Percentiles rank a stretch among this genome's conserved stretches.
phyloP scores from a whole-genome alignment of 1,139 yeast genomes.

The Wickerhamomyces sp. region DNA sequence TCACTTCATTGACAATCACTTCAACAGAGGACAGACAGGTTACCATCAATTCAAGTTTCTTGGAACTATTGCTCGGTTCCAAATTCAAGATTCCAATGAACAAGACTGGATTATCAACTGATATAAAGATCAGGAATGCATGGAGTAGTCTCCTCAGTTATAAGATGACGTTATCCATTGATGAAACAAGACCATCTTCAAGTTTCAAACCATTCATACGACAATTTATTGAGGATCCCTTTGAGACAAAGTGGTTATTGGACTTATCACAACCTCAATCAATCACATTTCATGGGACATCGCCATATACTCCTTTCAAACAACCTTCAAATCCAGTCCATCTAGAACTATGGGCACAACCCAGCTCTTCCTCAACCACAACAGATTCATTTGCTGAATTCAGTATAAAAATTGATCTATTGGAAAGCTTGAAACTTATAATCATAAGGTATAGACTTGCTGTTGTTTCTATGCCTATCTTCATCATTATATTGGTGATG shows the following conservation, averaged over 20 bases:
- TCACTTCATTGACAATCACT: slow-evolving; percentile 23
- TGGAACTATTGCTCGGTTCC: slow-evolving; percentile 21
- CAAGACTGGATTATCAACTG: slow-evolving; percentile 39
- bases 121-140: slow-evolving; percentile 47
- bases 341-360: slow-evolving; percentile 29
- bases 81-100: slow-evolving; percentile 33
- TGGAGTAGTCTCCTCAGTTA: slow-evolving; percentile 64
- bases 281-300: slow-evolving; percentile 62
- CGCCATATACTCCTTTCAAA: slow-evolving; percentile 68
- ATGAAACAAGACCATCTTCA: neutral
- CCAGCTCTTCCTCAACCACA: slow-evolving; percentile 13
- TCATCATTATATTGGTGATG: slow-evolving; percentile 40
- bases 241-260: slow-evolving; percentile 75
- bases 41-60: neutral
- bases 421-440: slow-evolving; percentile 41
- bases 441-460: slow-evolving; percentile 62
- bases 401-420: slow-evolving; percentile 26
- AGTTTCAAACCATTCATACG: slow-evolving; percentile 59
- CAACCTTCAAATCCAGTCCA: slow-evolving; percentile 24
- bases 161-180: slow-evolving; percentile 19
- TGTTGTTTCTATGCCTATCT: slow-evolving; percentile 52
- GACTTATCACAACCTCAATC: slow-evolving; percentile 35
- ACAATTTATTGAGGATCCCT: slow-evolving; percentile 62
- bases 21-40: neutral
- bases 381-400: slow-evolving; percentile 12